Base-by-base conservation (phyloP, 495 filamentous ascomycete genomes). In the Massariosphaeria phaeospora region DNA sequence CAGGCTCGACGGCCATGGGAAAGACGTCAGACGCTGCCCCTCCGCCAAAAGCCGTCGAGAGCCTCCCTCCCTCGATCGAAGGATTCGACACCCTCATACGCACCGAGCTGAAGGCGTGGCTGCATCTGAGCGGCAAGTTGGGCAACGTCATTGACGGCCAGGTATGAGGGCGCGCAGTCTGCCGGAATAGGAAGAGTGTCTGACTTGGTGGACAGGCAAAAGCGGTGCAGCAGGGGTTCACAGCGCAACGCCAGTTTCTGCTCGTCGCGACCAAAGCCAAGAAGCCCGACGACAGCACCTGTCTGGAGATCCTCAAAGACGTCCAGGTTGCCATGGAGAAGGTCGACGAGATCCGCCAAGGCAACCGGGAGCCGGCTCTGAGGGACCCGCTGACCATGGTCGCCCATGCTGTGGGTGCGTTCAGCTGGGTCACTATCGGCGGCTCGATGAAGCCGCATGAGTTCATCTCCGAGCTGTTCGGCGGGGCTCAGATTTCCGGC, bases 251-350 rank as follows among this genome's bases (percentile, higher is more conserved):
- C 48, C 88, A 83, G 64, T 93, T 95, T 70, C 77, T 98, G 39
- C 78, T 90, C 51, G 82, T 96, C 60, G 82, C 90, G 1, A 93
- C 86, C 21, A 93, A 90, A 70, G 84, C 94, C 9, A 95, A 86
- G 77, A 96, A 95, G 70, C 94, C 91, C 23, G 85, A 88, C 47
- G 77, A 82, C 35, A 76, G 82, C 8, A 74, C 78, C 3, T 79
- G 75, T 61, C 82, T 84, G 76, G 82, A 90, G 42, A 79, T 91
- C 41, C 76, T 95, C 57, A 87, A 88, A 46, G 88, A 88, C 48
- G 82, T 96, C 57, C 86, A 91, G 67, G 79, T 80, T 57, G 82
- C 82, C 23, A 84, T 91, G 60, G 81, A 83, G 53, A 79, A 76
- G 10, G 86, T 93, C 52, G 83, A 79, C 56, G 83, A 84, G 55